Evolutionary conservation across 768 basidiomycete species (phyloP), one percentile per base, ranked within the genome.

Genomic region (Trametes coccinea): DNA sequence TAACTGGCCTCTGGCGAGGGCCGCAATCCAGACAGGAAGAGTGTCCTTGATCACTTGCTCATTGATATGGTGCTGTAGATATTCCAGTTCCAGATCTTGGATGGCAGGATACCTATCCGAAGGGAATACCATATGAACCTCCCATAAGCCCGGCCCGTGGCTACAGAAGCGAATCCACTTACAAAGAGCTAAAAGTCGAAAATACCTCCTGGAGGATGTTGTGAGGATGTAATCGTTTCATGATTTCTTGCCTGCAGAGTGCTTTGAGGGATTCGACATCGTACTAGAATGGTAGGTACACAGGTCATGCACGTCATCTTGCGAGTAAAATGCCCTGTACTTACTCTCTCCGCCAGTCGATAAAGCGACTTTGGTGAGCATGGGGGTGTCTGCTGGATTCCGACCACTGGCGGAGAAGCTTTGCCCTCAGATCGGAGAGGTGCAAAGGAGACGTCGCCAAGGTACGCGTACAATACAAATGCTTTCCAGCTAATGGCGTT

Each of bases 311-410:
- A 22, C 22, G 22, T 22, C 22, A 22, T 22, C 22, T 22, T 22
- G 22, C 22, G 22, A 22, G 22, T 22, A 22, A 22, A 22, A 22
- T 22, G 22, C 1, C 22, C 22, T 22, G 22, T 22, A 22, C 34
- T 5, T 37, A 34, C 71, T 61, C 59, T 63, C 16, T 69, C 60
- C 1, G 71, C 68, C 4, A 72, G 61, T 5, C 65, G 62, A 40
- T 72, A 72, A 64, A 72, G 68, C 11, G 69, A 70, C 51, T 70
- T 72, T 0, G 70, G 67, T 0, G 71, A 72, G 46, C 67, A 68
- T 3, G 59, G 45, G 2, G 61, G 66, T 5, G 59, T 52, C 27
- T 45, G 6, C 30, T 27, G 34, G 17, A 40, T 31, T 45, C 37
- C n/a, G 10, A 30, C n/a, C 29, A 1, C 39, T n/a, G 52, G 47